Base-by-base conservation (phyloP, 257 asterid species). In the Paraleonurus japonicus region DNA sequence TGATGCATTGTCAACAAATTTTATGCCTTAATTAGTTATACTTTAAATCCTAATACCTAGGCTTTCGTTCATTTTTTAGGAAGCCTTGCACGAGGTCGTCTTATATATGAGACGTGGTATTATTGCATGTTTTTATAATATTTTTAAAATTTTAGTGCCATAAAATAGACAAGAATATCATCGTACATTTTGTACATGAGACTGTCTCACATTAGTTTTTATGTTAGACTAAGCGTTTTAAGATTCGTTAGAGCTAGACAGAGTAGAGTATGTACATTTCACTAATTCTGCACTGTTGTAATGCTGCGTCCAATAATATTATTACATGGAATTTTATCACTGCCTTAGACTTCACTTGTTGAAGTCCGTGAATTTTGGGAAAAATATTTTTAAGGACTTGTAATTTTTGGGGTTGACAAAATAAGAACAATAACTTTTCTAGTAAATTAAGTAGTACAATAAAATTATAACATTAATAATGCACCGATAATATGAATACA, bases 1-100 rank as follows among this genome's bases (percentile, higher is more conserved):
- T 39, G 86, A 90, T 58, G 80, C 86, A 2, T 79, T 85, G 54
- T 79, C 88, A 27, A 81, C 81, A 58, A 83, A 78, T 78, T 65
- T 81, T 63, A 78, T 80, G 59, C 87, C 86, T 30, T 90, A 75
- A 81, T 7, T 17, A 53, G 1, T 48, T n/a, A 16, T n/a, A 67
- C 76, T 1, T 22, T 55, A 7, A 51, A 53, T 53, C 73, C 43
- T 54, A 22, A 51, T 90, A n/a, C n/a, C n/a, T n/a, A 84, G 76
- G 79, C 77, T 80, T 62, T 27, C 9, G 5, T 2, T 11, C n/a
- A 30, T 30, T 59, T 13, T 28, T 60, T 11, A 15, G 33, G 23
- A 27, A 59, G 65, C 19, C 12, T 45, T 3, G n/a, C n/a, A n/a
- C n/a, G n/a, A n/a, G n/a, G n/a, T n/a, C n/a, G n/a, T n/a, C n/a